A percentile compares a stretch with the other conserved stretches of the same genome.
Conservation (phyloP, 2,329 filamentous ascomycete species). For the Phaeosphaeria sp. region DNA sequence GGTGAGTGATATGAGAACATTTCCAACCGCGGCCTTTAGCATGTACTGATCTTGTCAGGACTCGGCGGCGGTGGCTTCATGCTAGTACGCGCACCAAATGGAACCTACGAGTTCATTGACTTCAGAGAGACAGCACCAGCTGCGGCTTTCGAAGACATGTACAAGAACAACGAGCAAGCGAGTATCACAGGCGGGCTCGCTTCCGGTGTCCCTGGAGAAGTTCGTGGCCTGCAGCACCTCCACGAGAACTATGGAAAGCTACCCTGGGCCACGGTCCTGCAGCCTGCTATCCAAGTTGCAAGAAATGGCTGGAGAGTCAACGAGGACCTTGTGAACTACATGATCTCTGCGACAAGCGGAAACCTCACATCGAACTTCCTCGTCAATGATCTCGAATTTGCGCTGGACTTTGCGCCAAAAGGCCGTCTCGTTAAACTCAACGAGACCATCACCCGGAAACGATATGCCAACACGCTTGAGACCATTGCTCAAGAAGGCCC, state of each 20-base stretch:
- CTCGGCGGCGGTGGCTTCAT: conserved; percentile 93
- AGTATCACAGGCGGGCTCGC: conserved; percentile 76
- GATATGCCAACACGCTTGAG: conserved; percentile 82
- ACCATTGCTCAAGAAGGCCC: conserved; percentile 76
- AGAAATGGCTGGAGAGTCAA: conserved; percentile 66
- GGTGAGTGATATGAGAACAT: conserved; percentile 27
- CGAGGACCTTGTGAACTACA: conserved; percentile 76
- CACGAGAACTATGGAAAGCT: conserved; percentile 72
- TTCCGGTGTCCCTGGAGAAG: conserved; percentile 73
- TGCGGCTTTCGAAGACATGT: conserved; percentile 86
- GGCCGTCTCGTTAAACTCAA: conserved; percentile 75
- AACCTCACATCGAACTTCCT: conserved; percentile 68
- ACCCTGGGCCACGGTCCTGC: conserved; percentile 68
- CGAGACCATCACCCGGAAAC: conserved; percentile 78
- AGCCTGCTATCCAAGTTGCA: conserved; percentile 77
- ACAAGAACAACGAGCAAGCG: conserved; percentile 69
- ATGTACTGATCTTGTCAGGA: conserved; percentile 55
- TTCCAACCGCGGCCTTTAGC: not conserved
- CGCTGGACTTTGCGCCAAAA: conserved; percentile 85
- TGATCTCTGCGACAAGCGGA: conserved; percentile 57
- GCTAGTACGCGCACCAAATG: conserved; percentile 74
- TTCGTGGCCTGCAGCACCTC: conserved; percentile 80
- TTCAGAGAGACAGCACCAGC: conserved; percentile 89
- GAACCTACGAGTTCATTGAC: conserved; percentile 85
- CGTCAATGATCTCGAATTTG: conserved; percentile 77